These are phyloP conservation scores for Proliferodiscus dingleyae DNA, from an alignment of 2,329 filamentous ascomycete species.

Conservation along the genomic window DNA sequence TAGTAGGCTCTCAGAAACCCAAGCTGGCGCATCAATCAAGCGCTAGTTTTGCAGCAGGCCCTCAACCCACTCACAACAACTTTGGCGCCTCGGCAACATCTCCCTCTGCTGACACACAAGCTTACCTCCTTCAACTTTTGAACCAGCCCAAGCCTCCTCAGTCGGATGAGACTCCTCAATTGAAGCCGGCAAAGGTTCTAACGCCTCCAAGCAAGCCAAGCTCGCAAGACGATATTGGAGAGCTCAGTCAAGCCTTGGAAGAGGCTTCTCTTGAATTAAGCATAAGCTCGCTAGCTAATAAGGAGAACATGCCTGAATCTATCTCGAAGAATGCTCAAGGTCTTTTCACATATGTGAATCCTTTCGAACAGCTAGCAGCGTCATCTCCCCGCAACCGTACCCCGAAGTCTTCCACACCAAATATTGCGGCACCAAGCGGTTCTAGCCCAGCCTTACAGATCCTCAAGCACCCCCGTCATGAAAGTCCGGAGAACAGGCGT, in stretches of 20 bases:
- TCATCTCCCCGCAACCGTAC: slow-evolving; percentile 58
- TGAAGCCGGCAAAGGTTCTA: slow-evolving; percentile 26
- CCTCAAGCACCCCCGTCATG: slow-evolving; percentile 29
- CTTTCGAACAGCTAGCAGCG: slow-evolving; percentile 64
- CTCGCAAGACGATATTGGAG: slow-evolving; percentile 30
- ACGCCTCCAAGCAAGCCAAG: slow-evolving; percentile 36
- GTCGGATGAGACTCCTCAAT: slow-evolving; percentile 36
- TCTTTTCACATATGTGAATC: slow-evolving; percentile 66
- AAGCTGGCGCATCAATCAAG: slow-evolving; percentile 23
- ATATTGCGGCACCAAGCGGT: slow-evolving; percentile 35
- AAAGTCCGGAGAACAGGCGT: slow-evolving; percentile 26
- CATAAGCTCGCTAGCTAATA: slow-evolving; percentile 25
- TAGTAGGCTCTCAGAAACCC: slow-evolving; percentile 26
- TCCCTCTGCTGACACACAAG: slow-evolving; percentile 67
- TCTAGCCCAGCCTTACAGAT: slow-evolving; percentile 29
- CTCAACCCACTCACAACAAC: slow-evolving; percentile 19
- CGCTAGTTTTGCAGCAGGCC: slow-evolving; percentile 22
- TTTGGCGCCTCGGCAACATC: slow-evolving; percentile 43
- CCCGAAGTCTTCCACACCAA: slow-evolving; percentile 37
- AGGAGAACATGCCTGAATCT: slow-evolving; percentile 19
- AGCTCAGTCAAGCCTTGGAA: slow-evolving; percentile 40
- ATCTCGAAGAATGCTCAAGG: slow-evolving; percentile 21
- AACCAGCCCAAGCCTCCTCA: slow-evolving; percentile 70
- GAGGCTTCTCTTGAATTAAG: slow-evolving; percentile 39
- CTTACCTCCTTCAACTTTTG: slow-evolving; percentile 80